Conservation (phyloP, 495 filamentous ascomycete species). For the Aspergillus affinis region DNA sequence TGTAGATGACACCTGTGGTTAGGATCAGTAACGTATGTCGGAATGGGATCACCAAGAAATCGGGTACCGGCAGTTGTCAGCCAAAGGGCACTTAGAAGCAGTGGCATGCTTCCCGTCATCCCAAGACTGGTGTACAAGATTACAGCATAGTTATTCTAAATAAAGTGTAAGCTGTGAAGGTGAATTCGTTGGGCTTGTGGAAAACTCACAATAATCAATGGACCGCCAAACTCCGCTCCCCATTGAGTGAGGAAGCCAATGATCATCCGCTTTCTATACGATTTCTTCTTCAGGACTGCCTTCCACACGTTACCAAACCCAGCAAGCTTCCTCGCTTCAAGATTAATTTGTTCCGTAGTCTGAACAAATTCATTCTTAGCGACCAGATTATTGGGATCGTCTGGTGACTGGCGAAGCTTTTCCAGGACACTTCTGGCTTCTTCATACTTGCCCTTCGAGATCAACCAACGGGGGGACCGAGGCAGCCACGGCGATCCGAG, state of each 20-base stretch:
- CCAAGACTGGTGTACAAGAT: constrained; percentile 50
- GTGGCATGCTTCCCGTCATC: constrained; percentile 41
- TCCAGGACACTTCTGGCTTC: constrained; percentile 37
- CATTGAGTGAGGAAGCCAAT: constrained; percentile 43
- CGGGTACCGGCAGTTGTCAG: constrained; percentile 41
- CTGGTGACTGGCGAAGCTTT: constrained; percentile 29
- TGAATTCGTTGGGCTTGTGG: not conserved
- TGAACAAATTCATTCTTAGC: constrained; percentile 42
- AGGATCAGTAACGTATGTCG: constrained; percentile 16
- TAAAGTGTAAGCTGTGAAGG: constrained; percentile 8
- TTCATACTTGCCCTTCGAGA: constrained; percentile 37
- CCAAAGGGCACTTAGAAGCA: constrained; percentile 51
- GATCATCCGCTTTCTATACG: constrained; percentile 44
- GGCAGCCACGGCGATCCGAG: constrained; percentile 40
- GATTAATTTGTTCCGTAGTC: constrained; percentile 37
- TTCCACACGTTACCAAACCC: constrained; percentile 31
- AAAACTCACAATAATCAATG: constrained; percentile 36
- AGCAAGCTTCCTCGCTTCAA: constrained; percentile 33
- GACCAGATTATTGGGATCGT: constrained; percentile 33
- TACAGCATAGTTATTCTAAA: constrained; percentile 48
- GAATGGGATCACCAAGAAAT: not conserved
- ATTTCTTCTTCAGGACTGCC: constrained; percentile 38
- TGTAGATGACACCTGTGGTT: constrained; percentile 39
- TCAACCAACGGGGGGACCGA: constrained; percentile 47
- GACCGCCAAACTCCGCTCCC: constrained; percentile 40